Evolutionary conservation across 257 asterid species (phyloP), one percentile per base, ranked within the genome.

Genomic region (Nicotiana tomentosiformis): DNA sequence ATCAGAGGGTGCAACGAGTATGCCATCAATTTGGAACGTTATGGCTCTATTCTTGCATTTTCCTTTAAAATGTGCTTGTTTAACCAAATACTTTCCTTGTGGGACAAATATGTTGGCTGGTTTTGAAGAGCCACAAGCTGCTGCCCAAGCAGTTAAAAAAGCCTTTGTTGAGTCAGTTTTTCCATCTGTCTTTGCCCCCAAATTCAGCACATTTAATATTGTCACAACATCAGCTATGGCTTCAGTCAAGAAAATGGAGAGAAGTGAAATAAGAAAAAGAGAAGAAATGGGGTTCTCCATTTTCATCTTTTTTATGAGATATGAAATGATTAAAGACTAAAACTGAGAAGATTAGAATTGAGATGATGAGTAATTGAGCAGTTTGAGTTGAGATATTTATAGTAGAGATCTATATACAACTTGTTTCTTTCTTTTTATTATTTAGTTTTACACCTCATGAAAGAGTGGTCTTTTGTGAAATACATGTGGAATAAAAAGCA

Each of bases 71-170:
- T 43, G 18, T 10, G 0, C 58, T 43, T 70, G 58, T 70, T 70
- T 70, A 70, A 43, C n/a, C 26, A 43, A 70, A 2, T n/a, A 70
- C 11, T 11, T 20, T 26, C 78, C 78, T 70, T 11, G 15, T 43
- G 78, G 78, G 0, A 70, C 78, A 39, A n/a, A 70, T n/a, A 70
- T 70, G 46, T 12, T 70, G 15, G 78, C 9, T 70, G 58, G 8
- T 70, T 70, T 70, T 43, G 55, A n/a, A 70, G 78, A 70, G 35
- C 56, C 32, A 70, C 78, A 70, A 39, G 78, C 78, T 70, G 17
- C 46, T 2, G 23, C 11, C 78, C 78, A 70, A 39, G 58, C 58
- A 70, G 78, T n/a, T 70, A 14, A 70, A 70, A 70, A 70, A n/a
- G 78, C 78, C 5, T 70, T 20, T 20, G 58, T n/a, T 43, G 78